Conservation (phyloP, 805 yeast species). For the Candida wancherniae region DNA sequence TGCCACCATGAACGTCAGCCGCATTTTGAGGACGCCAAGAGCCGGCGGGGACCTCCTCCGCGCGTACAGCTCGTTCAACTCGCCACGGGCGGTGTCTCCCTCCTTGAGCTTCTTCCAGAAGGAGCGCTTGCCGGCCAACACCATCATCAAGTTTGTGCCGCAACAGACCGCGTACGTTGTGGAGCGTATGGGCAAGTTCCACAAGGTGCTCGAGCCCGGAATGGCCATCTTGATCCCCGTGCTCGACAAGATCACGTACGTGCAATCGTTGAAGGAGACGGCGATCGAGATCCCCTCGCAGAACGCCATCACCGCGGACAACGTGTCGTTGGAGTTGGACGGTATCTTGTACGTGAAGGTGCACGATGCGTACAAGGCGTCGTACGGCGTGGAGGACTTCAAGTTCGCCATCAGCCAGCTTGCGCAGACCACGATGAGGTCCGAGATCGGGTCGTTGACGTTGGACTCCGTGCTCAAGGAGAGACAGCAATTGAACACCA, state of each 20-base stretch:
- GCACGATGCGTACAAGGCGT: slow-evolving; percentile 77
- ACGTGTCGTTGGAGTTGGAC: slow-evolving; percentile 78
- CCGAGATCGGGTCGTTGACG: slow-evolving; percentile 80
- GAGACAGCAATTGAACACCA: slow-evolving; percentile 64
- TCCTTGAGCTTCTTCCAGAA: slow-evolving; percentile 54
- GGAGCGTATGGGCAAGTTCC: slow-evolving; percentile 85
- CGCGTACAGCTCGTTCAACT: slow-evolving; percentile 6
- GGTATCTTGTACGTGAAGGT: slow-evolving; percentile 78
- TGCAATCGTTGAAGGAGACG: slow-evolving; percentile 74
- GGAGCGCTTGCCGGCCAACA: slow-evolving; percentile 66
- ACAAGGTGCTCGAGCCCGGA: slow-evolving; percentile 65
- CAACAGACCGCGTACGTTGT: slow-evolving; percentile 91
- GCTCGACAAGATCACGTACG: slow-evolving; percentile 72
- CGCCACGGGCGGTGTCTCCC: slow-evolving; percentile 8
- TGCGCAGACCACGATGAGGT: slow-evolving; percentile 88
- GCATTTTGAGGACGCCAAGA: slow-evolving; percentile 1
- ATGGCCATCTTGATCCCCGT: slow-evolving; percentile 69
- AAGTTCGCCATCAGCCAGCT: slow-evolving; percentile 80
- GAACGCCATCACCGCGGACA: slow-evolving; percentile 81
- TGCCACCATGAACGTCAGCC: slow-evolving; percentile 7
- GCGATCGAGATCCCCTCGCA: slow-evolving; percentile 86
- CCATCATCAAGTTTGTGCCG: slow-evolving; percentile 74
- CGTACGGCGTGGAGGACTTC: slow-evolving; percentile 85
- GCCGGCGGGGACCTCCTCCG: slow-evolving; percentile 3
- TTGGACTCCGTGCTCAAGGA: slow-evolving; percentile 75